Percentiles rank a stretch among this genome's conserved stretches.
These are phyloP conservation scores for Clonostachys solani DNA, from an alignment of 2,329 filamentous ascomycete species.

Conservation along the genomic window DNA sequence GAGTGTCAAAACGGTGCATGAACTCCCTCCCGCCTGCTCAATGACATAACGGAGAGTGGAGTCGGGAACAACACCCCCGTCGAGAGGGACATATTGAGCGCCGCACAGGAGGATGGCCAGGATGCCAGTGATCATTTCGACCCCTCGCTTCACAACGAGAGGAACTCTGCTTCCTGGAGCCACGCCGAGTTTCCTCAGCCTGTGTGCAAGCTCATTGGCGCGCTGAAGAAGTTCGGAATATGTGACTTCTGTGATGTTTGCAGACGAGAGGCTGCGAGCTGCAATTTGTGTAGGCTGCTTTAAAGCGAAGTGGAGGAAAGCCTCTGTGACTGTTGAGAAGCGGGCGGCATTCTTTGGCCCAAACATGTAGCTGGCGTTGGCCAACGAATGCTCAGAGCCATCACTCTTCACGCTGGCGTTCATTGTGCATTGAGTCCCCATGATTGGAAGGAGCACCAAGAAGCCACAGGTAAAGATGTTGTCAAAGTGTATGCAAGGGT, in stretches of 20 bases:
- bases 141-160: constrained; percentile 38
- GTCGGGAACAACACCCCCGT: constrained; percentile 38
- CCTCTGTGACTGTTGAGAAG: constrained; percentile 30
- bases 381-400: too few relatives aligned
- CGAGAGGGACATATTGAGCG: constrained; percentile 48
- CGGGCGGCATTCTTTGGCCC: constrained; percentile 14
- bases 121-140: constrained; percentile 46
- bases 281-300: constrained; percentile 28
- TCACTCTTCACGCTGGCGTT: too few relatives aligned
- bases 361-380: neutral
- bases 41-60: constrained; percentile 34
- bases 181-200: constrained; percentile 20
- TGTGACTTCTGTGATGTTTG: constrained; percentile 15
- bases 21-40: constrained; percentile 18
- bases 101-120: constrained; percentile 43
- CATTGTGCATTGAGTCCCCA: too few relatives aligned
- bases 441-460: too few relatives aligned
- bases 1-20: constrained; percentile 27
- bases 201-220: constrained; percentile 25
- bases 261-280: constrained; percentile 27
- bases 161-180: constrained; percentile 29
- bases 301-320: constrained; percentile 30
- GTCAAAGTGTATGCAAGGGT: too few relatives aligned
- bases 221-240: constrained; percentile 27
- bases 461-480: too few relatives aligned